Conservation (phyloP, 352 stramenopile genomes). For the Phytophthora fragariae region DNA sequence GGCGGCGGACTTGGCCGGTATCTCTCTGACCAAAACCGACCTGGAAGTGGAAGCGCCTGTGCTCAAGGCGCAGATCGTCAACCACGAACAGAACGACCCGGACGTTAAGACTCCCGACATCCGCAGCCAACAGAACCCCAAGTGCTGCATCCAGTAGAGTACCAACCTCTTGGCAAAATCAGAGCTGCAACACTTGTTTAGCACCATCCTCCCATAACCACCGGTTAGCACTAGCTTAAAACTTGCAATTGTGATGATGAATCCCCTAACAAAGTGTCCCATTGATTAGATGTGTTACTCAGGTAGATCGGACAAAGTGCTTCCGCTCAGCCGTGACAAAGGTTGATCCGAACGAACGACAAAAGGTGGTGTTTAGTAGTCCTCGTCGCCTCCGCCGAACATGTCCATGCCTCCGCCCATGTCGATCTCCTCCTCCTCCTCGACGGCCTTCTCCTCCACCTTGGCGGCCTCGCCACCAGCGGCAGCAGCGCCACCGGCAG, state of each 20-base stretch:
- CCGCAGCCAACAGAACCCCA: slow-evolving; percentile 42
- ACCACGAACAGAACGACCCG: slow-evolving; percentile 92
- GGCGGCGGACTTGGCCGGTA: slow-evolving; percentile 81
- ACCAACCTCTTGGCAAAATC: background rate
- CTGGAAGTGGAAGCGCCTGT: slow-evolving; percentile 86
- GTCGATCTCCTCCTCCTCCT: slow-evolving; percentile 89
- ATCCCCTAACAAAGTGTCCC: slow-evolving; percentile 75
- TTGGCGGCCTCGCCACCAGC: slow-evolving; percentile 56
- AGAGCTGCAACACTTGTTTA: background rate
- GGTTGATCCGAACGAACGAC: slow-evolving; percentile 14
- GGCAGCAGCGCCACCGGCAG: slow-evolving; percentile 57
- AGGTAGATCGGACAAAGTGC: slow-evolving; percentile 31
- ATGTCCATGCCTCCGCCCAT: slow-evolving; percentile 90
- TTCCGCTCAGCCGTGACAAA: slow-evolving; percentile 11
- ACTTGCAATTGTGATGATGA: background rate
- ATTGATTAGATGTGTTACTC: slow-evolving; percentile 77
- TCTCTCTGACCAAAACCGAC: slow-evolving; percentile 87
- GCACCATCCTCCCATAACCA: background rate
- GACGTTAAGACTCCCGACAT: slow-evolving; percentile 87
- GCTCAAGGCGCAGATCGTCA: slow-evolving; percentile 93
- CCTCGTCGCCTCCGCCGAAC: slow-evolving; percentile 80
- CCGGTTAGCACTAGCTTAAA: slow-evolving; percentile 3
- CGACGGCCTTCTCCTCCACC: slow-evolving; percentile 74
- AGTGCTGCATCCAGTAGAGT: slow-evolving; percentile 66
- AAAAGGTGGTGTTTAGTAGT: slow-evolving; percentile 77